Percentiles rank a stretch among this genome's conserved stretches.
Evolutionary conservation across 305 asterid genomes (phyloP).

Genomic region (Fraxinus angustifolia): DNA sequence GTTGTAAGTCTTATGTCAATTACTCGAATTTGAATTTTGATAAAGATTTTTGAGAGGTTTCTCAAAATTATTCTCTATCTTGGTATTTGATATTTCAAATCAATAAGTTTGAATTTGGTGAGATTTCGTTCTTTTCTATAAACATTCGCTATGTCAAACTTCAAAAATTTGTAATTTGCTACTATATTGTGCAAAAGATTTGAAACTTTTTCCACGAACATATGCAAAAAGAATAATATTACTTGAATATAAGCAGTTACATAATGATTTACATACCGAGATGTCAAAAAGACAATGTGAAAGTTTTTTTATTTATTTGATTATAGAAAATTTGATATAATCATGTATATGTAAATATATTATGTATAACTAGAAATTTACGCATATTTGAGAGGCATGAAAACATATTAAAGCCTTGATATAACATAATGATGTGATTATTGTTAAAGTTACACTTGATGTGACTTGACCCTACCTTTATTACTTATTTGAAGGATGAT

Average conservation of each 20-base stretch:
- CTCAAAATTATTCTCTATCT: neutral
- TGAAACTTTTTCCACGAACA: neutral
- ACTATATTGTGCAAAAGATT: neutral
- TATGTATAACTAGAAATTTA: neutral
- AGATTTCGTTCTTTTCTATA: neutral
- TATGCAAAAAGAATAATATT: too few species aligned
- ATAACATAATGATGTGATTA: neutral
- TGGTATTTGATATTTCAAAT: neutral
- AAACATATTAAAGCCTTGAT: neutral
- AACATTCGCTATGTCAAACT: neutral
- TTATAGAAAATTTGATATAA: too few species aligned
- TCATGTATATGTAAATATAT: too few species aligned
- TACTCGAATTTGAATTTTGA: neutral
- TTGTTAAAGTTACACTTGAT: neutral
- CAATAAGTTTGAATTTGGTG: neutral
- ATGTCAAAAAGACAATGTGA: too few species aligned
- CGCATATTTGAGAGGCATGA: neutral
- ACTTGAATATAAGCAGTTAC: too few species aligned
- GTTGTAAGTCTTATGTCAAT: too few species aligned
- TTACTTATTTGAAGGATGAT: neutral
- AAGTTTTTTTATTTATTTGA: too few species aligned
- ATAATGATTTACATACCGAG: too few species aligned
- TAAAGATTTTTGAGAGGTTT: too few species aligned
- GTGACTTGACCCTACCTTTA: neutral
- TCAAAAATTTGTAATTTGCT: neutral